A percentile compares a stretch with the other conserved stretches of the same genome.
These are phyloP conservation scores for Acer saccharum DNA, from an alignment of 345 rosid species.

Conservation along the genomic window DNA sequence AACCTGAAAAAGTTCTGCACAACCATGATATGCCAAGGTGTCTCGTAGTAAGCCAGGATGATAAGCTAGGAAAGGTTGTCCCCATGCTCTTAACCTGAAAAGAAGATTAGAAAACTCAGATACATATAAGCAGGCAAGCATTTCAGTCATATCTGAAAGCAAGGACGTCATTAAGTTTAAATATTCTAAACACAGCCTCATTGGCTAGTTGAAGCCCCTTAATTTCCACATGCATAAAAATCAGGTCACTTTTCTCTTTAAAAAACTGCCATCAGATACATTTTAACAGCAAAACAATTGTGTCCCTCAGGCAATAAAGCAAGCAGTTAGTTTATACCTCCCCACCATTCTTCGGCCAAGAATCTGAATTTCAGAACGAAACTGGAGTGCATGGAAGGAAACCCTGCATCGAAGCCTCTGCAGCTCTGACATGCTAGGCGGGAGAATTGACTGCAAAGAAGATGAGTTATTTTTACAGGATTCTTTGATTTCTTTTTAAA, in stretches of 20 bases:
- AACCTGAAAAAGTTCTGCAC: constrained; percentile 99
- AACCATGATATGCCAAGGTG: constrained; percentile 93
- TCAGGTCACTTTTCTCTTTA: not conserved
- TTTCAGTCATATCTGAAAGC: not conserved
- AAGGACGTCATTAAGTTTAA: not conserved
- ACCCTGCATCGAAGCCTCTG: constrained; percentile 98
- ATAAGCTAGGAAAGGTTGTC: constrained; percentile 81
- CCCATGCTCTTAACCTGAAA: constrained; percentile 72
- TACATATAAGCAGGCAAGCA: constrained; percentile 19
- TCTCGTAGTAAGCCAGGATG: constrained; percentile 90
- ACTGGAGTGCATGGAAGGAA: constrained; percentile 93
- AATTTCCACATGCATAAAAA: not conserved
- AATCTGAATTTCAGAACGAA: constrained; percentile 77
- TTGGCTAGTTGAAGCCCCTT: not conserved
- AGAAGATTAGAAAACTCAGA: constrained; percentile 17
- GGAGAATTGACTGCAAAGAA: constrained; percentile 74
- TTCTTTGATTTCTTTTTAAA: not conserved
- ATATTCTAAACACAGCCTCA: not conserved
- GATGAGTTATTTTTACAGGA: constrained; percentile 19
- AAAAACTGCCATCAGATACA: not conserved
- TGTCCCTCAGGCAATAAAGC: constrained; percentile 3
- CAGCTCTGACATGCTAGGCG: constrained; percentile 75
- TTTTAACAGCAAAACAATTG: constrained; percentile 4
- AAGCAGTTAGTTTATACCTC: constrained; percentile 50
- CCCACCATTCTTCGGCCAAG: constrained; percentile 83